These are phyloP conservation scores for Halocafeteria seosinensis DNA, from an alignment of 108 stramenopile species.

Conservation along the genomic window DNA sequence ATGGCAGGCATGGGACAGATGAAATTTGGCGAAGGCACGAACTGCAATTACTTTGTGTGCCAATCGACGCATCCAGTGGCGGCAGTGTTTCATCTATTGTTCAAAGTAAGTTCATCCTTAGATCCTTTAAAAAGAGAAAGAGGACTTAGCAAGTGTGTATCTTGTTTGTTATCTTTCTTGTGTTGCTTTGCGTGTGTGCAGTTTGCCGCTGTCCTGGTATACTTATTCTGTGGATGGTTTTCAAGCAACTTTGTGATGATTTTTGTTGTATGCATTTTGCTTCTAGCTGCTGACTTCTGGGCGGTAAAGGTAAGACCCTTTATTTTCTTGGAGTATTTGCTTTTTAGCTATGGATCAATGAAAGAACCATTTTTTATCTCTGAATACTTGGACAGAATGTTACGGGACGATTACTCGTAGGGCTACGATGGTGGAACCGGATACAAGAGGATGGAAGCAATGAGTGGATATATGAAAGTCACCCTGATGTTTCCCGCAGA, in stretches of 20 bases:
- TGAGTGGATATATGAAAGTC: slow-evolving; percentile 38
- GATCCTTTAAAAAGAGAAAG: too few species aligned
- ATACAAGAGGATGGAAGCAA: slow-evolving; percentile 34
- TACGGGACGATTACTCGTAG: slow-evolving; percentile 32
- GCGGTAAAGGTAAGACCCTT: slow-evolving; percentile 23
- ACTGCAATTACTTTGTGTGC: slow-evolving; percentile 14
- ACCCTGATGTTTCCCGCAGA: background rate
- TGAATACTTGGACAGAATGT: too few species aligned
- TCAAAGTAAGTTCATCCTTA: too few species aligned
- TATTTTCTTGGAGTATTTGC: too few species aligned
- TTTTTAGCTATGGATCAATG: too few species aligned
- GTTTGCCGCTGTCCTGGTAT: slow-evolving; percentile 28
- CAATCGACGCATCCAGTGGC: slow-evolving; percentile 22
- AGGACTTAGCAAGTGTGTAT: background rate
- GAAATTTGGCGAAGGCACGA: too few species aligned
- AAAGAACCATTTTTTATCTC: too few species aligned
- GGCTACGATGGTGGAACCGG: slow-evolving; percentile 43
- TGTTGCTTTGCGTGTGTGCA: background rate
- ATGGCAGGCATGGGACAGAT: too few species aligned
- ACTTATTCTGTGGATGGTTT: slow-evolving; percentile 23
- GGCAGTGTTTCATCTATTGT: slow-evolving; percentile 27
- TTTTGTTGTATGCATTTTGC: slow-evolving; percentile 32
- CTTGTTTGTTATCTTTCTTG: background rate
- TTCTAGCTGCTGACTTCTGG: slow-evolving; percentile 49
- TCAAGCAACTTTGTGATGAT: slow-evolving; percentile 23